Evolutionary conservation across 1,284 basidiomycete genomes (phyloP).

Genomic region (Sporisorium iseilematis-ciliati): DNA sequence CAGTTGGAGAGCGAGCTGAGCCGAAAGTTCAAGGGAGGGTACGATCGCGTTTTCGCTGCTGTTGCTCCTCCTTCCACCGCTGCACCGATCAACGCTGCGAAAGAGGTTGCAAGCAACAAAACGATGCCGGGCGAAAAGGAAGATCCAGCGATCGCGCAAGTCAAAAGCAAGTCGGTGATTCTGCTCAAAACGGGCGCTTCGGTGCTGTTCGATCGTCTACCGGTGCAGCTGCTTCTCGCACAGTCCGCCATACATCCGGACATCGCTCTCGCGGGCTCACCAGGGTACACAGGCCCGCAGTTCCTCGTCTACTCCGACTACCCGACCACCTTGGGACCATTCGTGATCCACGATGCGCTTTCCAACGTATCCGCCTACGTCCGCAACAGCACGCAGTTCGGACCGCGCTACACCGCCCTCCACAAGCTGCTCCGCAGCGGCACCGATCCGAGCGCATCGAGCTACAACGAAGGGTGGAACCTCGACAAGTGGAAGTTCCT

Average conservation of each 20-base stretch:
- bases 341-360: conserved; percentile 28
- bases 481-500: conserved; percentile 47
- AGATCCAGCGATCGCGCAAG: conserved; percentile 1
- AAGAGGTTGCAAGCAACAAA: neutral
- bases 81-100: too few species aligned
- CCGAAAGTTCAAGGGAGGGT: conserved; percentile 6
- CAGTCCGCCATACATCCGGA: conserved; percentile 7
- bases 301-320: conserved; percentile 40
- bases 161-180: conserved; percentile 26
- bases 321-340: conserved; percentile 2
- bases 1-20: conserved; percentile 18
- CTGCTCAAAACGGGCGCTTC: conserved; percentile 39
- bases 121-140: too few species aligned
- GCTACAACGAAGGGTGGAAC: conserved; percentile 26
- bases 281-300: conserved; percentile 8
- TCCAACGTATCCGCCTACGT: conserved; percentile 34
- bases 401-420: conserved; percentile 19
- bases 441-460: neutral
- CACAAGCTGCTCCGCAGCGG: conserved; percentile 9
- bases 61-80: neutral
- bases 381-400: conserved; percentile 12
- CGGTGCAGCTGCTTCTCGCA: conserved; percentile 30
- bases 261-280: conserved; percentile 12
- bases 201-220: conserved; percentile 37
- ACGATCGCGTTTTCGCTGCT: conserved; percentile 10